Base-by-base conservation (phyloP, 2,329 filamentous ascomycete species). In the Cyanodermella asteris region DNA sequence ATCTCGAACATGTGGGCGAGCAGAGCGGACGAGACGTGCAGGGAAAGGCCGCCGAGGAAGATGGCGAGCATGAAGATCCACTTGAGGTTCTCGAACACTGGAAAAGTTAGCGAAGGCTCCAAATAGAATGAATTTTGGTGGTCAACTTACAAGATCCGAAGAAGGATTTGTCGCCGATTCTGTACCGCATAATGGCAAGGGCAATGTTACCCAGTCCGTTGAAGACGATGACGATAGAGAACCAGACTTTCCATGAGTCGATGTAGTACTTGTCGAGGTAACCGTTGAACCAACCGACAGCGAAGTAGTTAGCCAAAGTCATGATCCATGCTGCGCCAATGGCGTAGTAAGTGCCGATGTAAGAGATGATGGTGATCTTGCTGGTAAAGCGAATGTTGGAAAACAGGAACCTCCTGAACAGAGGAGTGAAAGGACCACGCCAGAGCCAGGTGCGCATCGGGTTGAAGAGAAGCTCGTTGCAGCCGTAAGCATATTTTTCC, bases 1-100 rank as follows among this genome's bases (percentile, higher is more conserved):
- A 84, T 68, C 50, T 76, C 68, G 44, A 87, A 76, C 64, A 87
- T 77, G 53, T 90, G 80, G 4, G 69, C 61, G 22, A 87, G 50
- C 17, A 91, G 55, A 2, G 78, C 78, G 44, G 82, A 72, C 16
- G 67, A 76, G 24, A 91, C 64, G 50, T 90, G 77, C 18, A 90
- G 61, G 1, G 70, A 76, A 24, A 87, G 58, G 19, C 78, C 78
- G 26, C 78, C 78, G 11, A 91, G 58, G 58, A 87, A 90, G 44
- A 87, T 71, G 32, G 71, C 72, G 23, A 84, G 56, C 49, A 74
- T 56, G 27, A 72, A 47, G 7, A 72, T 66, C 74, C 74, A 81
- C 48, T 72, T 75, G 49, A 80, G 46, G 36, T 56, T 56, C 34
- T 55, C 50, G 24, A 50, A 28, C 12, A 56, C 39, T 42, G 18